Percentiles rank a stretch among this genome's conserved stretches.
phyloP scores from a whole-genome alignment of 2,329 filamentous ascomycete species.

The Thermochaetoides dissita region DNA sequence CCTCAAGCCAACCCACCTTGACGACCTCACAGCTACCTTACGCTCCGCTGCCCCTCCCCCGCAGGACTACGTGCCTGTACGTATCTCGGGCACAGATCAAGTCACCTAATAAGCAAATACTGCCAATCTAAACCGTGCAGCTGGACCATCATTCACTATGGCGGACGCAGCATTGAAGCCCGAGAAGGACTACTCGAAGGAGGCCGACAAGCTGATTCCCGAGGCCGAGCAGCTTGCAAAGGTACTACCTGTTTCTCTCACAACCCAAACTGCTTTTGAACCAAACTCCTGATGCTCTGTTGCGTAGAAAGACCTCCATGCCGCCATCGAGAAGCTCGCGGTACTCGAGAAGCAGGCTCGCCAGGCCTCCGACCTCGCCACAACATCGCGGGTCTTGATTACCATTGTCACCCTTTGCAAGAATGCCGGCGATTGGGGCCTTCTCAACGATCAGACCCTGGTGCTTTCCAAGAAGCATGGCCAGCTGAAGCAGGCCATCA shows the following conservation, averaged over 20 bases:
- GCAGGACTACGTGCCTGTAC: no score
- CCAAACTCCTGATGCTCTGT: no score
- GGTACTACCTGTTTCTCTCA: slow-evolving; percentile 32
- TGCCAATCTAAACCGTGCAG: no score
- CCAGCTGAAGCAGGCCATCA: slow-evolving; percentile 97
- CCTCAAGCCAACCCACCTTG: neutral
- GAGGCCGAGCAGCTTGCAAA: slow-evolving; percentile 83
- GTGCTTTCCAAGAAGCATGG: slow-evolving; percentile 98
- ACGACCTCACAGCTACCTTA: neutral
- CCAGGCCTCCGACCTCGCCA: slow-evolving; percentile 93
- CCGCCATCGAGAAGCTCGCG: slow-evolving; percentile 85
- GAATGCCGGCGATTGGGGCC: slow-evolving; percentile 77
- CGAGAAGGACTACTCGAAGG: slow-evolving; percentile 97
- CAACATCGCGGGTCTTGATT: slow-evolving; percentile 77
- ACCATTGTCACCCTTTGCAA: slow-evolving; percentile 91
- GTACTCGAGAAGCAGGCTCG: slow-evolving; percentile 90
- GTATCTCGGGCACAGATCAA: no score
- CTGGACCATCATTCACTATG: slow-evolving; percentile 40
- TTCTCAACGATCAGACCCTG: slow-evolving; percentile 92
- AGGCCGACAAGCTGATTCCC: slow-evolving; percentile 80
- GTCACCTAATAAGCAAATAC: no score
- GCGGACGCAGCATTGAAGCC: slow-evolving; percentile 75
- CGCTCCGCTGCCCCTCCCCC: no score
- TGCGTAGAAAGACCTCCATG: slow-evolving; percentile 58
- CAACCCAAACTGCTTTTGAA: neutral